Evolutionary conservation across 2,329 filamentous ascomycete genomes (phyloP), one percentile per base, ranked within the genome.

Genomic region (Rutstroemia sydowiana): DNA sequence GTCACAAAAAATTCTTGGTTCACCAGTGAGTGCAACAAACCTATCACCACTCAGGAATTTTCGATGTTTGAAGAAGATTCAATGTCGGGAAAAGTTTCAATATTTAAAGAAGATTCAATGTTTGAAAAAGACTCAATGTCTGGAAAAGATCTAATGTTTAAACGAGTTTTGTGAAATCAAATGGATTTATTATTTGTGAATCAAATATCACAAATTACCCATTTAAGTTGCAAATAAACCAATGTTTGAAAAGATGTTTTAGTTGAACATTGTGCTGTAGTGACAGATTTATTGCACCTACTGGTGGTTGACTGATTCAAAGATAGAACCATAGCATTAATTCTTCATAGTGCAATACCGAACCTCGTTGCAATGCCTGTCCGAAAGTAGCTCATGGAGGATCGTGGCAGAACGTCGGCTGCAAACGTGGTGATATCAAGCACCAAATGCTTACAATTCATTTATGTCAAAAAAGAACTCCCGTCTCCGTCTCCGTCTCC

Each of bases 321-420:
- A 7, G 5, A 5, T n/a, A 20, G 32, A 28, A 1, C 11, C 4
- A 5, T 18, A 16, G n/a, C n/a, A 13, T 23, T 32, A 11, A 51
- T n/a, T 5, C 6, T 5, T n/a, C 13, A 5, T 20, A 44, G 40
- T 55, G 51, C 11, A 36, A 47, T 31, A 36, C 47, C 11, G 48
- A 57, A 44, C 32, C 4, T 7, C 44, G 43, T 8, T 57, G 55
- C 44, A 45, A 41, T 16, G 43, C 50, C 7, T 57, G 55, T 39
- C 52, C 52, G 13, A 49, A 26, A 34, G 45, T 31, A 6, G 40
- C 47, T 2, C 45, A 44, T 16, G 16, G 34, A 23, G 51, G 53
- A 13, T 21, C 48, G n/a, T 57, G 55, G 55, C 26, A 48, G n/a
- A 40, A 36, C 7, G 26, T 57, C 21, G 53, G 53, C 2, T 57